Evolutionary conservation across 1,284 basidiomycete species (phyloP).

Genomic region (Boletus semigastroideus): DNA sequence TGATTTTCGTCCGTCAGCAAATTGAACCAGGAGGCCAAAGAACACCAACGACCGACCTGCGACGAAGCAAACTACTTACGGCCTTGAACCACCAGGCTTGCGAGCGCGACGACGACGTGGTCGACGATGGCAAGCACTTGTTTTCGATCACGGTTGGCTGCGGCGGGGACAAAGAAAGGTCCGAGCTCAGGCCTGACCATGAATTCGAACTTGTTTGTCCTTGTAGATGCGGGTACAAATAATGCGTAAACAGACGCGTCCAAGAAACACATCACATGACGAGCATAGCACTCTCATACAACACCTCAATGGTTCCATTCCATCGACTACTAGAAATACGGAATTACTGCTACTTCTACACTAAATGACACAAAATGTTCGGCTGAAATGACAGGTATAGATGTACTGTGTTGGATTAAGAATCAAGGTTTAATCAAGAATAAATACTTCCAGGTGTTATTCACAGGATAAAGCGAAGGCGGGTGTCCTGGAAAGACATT

Average conservation of each 20-base stretch:
- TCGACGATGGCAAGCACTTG: constrained; percentile 23
- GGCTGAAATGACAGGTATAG: background rate
- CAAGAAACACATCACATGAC: constrained; percentile 24
- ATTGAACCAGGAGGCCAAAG: background rate
- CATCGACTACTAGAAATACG: background rate
- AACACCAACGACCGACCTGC: constrained; percentile 20
- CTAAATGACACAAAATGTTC: background rate
- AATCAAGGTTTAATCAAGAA: background rate
- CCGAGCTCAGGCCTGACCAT: background rate
- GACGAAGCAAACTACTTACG: constrained; percentile 30
- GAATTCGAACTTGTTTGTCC: constrained; percentile 37
- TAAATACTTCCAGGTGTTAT: constrained; percentile 7
- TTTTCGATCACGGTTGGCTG: constrained; percentile 17
- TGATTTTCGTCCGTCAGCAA: constrained; percentile 8
- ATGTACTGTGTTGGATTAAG: background rate
- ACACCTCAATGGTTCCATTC: background rate
- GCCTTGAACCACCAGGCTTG: constrained; percentile 20
- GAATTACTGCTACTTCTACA: constrained; percentile 10
- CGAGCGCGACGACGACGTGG: constrained; percentile 15
- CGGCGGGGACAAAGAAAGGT: constrained; percentile 10
- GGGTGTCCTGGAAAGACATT: constrained; percentile 21
- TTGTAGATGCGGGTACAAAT: constrained; percentile 28
- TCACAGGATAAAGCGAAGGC: constrained; percentile 30
- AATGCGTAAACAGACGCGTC: constrained; percentile 33
- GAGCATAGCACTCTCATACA: constrained; percentile 6